These are phyloP conservation scores for Neolentinus lepideus DNA, from an alignment of 1,284 basidiomycete species.

Conservation along the genomic window DNA sequence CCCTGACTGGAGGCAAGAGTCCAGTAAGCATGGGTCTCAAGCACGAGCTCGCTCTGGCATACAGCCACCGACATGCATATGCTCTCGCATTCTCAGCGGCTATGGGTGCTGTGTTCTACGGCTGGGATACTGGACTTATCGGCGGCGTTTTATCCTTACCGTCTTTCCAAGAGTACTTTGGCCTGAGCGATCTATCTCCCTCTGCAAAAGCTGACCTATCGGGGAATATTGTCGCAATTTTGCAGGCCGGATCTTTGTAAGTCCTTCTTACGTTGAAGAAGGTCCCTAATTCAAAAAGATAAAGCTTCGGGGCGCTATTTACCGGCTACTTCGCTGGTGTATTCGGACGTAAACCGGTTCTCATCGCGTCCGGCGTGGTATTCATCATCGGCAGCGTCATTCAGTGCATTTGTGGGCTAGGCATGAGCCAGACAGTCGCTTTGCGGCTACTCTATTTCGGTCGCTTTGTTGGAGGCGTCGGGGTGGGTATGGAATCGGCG, in stretches of 20 bases:
- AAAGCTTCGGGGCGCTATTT: slow-evolving; percentile 35
- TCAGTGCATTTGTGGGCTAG: slow-evolving; percentile 39
- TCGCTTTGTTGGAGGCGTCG: slow-evolving; percentile 38
- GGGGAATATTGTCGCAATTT: slow-evolving; percentile 50
- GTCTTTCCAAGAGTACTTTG: slow-evolving; percentile 42
- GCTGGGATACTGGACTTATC: slow-evolving; percentile 34
- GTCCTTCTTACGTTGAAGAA: slow-evolving; percentile 18
- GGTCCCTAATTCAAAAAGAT: background rate
- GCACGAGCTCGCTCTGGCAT: slow-evolving; percentile 17
- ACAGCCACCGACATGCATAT: slow-evolving; percentile 37
- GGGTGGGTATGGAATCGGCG: slow-evolving; percentile 45
- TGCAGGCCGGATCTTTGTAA: slow-evolving; percentile 55
- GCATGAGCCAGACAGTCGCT: slow-evolving; percentile 28
- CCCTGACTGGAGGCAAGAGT: no score
- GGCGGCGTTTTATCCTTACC: slow-evolving; percentile 37
- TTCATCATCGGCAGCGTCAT: slow-evolving; percentile 49
- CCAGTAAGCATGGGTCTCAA: slow-evolving; percentile 17
- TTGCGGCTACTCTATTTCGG: slow-evolving; percentile 40
- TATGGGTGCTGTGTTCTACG: slow-evolving; percentile 40
- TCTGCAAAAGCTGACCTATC: slow-evolving; percentile 30
- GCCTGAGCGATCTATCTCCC: slow-evolving; percentile 28
- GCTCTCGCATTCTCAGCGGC: slow-evolving; percentile 34
- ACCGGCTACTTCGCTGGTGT: slow-evolving; percentile 32
- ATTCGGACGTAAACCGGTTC: slow-evolving; percentile 39
- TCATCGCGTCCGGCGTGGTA: slow-evolving; percentile 44